Base-by-base conservation (phyloP, 768 basidiomycete genomes). In the Psilocybe cyanescens region DNA sequence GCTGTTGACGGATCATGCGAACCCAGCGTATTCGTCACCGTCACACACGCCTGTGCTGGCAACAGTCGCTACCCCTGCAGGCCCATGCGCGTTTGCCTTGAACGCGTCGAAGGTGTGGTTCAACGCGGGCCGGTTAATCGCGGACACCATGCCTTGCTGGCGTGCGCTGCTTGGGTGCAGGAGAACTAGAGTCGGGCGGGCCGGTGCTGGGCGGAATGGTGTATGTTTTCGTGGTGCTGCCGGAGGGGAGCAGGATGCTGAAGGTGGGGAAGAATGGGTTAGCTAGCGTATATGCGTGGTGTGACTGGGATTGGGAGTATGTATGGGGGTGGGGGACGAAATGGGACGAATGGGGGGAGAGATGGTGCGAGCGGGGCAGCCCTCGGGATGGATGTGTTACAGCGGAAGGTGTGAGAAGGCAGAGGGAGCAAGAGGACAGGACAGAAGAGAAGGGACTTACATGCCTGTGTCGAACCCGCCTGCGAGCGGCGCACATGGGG, bases 81-180 rank as follows among this genome's bases (percentile, higher is more conserved):
- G 37, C 11, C 55, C 29, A 19, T 44, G 39, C 4, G 55, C 55
- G 24, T 24, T 16, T 17, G 1, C 14, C 16, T 56, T 41, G 44
- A 56, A 56, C 12, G 55, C 55, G 44, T 30, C 30, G 29, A 56
- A 56, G 4, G 55, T 29, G 44, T 56, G 28, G 3, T 39, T n/a
- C n/a, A 12, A 8, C 6, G 19, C 5, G 55, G 16, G 41, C 24
- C 0, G 39, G 55, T 56, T 56, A 24, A 56, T 44, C 19, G 55
- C 55, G 44, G 45, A 56, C 8, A 56, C 55, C 55, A 56, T 56
- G 12, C 55, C 55, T 30, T 44, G 55, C 30, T 47, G 55, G 39
- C 55, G 8, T 56, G 55, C 8, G 28, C 29, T 3, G 28, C 29
- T 31, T 56, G 55, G 6, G 19, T 3, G 55, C 55, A 56, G 55